Conservation (phyloP, 1,139 yeast genomes). For the Kazachstania sp. region DNA sequence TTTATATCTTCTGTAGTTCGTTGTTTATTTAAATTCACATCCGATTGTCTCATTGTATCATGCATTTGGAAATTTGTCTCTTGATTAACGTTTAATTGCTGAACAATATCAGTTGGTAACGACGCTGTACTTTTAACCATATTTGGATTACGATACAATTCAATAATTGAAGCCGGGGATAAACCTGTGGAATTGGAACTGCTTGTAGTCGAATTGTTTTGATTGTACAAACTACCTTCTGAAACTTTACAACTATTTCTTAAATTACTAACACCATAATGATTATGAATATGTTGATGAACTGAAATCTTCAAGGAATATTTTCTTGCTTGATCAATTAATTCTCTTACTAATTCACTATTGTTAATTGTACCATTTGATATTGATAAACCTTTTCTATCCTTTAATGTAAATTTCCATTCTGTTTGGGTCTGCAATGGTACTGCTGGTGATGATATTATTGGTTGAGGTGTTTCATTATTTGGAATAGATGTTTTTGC, state of each 20-base stretch:
- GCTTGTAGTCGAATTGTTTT: not conserved
- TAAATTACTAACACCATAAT: constrained; percentile 35
- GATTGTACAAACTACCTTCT: not conserved
- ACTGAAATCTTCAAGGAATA: constrained; percentile 57
- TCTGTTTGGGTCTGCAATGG: constrained; percentile 30
- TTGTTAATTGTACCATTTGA: constrained; percentile 43
- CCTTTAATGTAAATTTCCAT: constrained; percentile 36
- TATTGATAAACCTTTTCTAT: constrained; percentile 31
- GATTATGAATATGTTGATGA: constrained; percentile 67
- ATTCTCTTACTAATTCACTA: constrained; percentile 46
- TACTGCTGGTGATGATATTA: constrained; percentile 5
- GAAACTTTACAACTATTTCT: not conserved
- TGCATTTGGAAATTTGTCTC: constrained; percentile 1
- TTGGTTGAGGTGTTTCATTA: constrained; percentile 10
- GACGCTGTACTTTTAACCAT: not conserved
- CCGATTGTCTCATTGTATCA: not conserved
- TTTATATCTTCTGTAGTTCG: constrained; percentile 10
- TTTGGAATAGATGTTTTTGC: not conserved
- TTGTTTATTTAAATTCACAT: not conserved
- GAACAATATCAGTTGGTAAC: not conserved
- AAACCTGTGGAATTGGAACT: not conserved
- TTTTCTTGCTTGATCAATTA: constrained; percentile 54
- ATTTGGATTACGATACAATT: not conserved
- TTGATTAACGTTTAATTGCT: not conserved
- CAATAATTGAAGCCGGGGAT: constrained; percentile 1